Percentiles rank a stretch among this genome's conserved stretches.
Evolutionary conservation across 2,329 filamentous ascomycete species (phyloP).

Genomic region (Verticillium tricorpus): DNA sequence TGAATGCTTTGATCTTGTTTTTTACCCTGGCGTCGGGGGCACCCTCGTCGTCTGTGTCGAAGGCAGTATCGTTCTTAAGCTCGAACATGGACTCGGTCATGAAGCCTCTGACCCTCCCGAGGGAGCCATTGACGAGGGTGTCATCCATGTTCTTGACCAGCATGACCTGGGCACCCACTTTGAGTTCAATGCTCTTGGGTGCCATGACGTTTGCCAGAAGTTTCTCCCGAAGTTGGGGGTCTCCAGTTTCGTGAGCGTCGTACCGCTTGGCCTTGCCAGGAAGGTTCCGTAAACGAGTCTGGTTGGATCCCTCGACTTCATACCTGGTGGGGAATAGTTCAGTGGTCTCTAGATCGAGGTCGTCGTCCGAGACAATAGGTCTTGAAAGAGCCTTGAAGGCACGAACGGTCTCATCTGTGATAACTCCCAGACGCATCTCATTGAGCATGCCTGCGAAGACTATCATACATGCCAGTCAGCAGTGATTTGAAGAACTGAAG

Average conservation of each 20-base stretch:
- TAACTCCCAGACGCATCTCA: slow-evolving; percentile 87
- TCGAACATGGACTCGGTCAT: slow-evolving; percentile 48
- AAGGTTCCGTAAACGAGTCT: slow-evolving; percentile 65
- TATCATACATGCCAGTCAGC: slow-evolving; percentile 21
- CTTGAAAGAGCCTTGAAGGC: slow-evolving; percentile 72
- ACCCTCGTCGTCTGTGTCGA: slow-evolving; percentile 39
- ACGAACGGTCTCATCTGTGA: slow-evolving; percentile 70
- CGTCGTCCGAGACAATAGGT: slow-evolving; percentile 67
- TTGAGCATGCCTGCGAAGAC: slow-evolving; percentile 94
- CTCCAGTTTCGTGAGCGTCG: slow-evolving; percentile 72
- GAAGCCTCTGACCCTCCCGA: slow-evolving; percentile 81
- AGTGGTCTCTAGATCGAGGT: slow-evolving; percentile 64
- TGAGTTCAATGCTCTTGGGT: slow-evolving; percentile 72
- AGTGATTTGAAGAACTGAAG: not conserved
- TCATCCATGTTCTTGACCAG: slow-evolving; percentile 99
- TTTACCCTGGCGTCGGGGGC: slow-evolving; percentile 39
- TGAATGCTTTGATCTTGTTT: slow-evolving; percentile 53
- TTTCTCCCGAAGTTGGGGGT: slow-evolving; percentile 67
- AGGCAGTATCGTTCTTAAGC: slow-evolving; percentile 19
- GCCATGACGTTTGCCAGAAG: slow-evolving; percentile 91
- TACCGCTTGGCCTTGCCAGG: slow-evolving; percentile 65
- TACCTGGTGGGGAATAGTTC: slow-evolving; percentile 88
- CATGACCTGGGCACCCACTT: slow-evolving; percentile 96
- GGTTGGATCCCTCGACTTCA: slow-evolving; percentile 87
- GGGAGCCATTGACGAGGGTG: slow-evolving; percentile 84